Evolutionary conservation across 139 green algal species (phyloP), one percentile per base, ranked within the genome.

Genomic region (Chlorella sp.): DNA sequence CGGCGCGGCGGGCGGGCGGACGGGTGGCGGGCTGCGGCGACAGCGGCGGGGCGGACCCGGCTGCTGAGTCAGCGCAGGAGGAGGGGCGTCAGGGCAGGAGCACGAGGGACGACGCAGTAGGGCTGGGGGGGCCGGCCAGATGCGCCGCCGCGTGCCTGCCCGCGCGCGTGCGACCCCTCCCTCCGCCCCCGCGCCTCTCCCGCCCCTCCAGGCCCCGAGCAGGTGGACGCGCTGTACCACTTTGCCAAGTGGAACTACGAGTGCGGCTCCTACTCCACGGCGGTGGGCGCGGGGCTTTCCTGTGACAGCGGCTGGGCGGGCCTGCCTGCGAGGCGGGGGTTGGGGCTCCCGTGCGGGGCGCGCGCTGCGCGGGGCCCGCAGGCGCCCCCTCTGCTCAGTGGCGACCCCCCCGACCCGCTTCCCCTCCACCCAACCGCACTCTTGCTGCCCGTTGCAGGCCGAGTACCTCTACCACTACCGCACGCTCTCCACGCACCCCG

Each of bases 231-330:
- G n/a, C 89, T 99, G 48, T 99, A 95, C 84, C 80, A 95, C 62
- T 99, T 94, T 72, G 96, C 96, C 46, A 97, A 98, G 88, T 98
- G 97, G 86, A 94, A 98, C 84, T 99, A 97, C 74, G 95, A 99
- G 82, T 99, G 96, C 82, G 96, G 96, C 55, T 98, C 98, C 92
- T 99, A 99, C 87, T 83, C 77, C 42, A 87, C 83, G 61, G 89
- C 90, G 42, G 59, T 31, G 72, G n/a, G n/a, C n/a, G n/a, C n/a
- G n/a, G n/a, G n/a, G n/a, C n/a, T n/a, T n/a, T n/a, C n/a, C n/a
- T n/a, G n/a, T n/a, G n/a, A n/a, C n/a, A n/a, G n/a, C n/a, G n/a
- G n/a, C n/a, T n/a, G n/a, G n/a, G n/a, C n/a, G n/a, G n/a, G n/a
- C n/a, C n/a, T n/a, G n/a, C n/a, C n/a, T n/a, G n/a, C n/a, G n/a